These are phyloP conservation scores for Alternaria novae-zelandiae DNA, from an alignment of 2,329 filamentous ascomycete species.

Conservation along the genomic window DNA sequence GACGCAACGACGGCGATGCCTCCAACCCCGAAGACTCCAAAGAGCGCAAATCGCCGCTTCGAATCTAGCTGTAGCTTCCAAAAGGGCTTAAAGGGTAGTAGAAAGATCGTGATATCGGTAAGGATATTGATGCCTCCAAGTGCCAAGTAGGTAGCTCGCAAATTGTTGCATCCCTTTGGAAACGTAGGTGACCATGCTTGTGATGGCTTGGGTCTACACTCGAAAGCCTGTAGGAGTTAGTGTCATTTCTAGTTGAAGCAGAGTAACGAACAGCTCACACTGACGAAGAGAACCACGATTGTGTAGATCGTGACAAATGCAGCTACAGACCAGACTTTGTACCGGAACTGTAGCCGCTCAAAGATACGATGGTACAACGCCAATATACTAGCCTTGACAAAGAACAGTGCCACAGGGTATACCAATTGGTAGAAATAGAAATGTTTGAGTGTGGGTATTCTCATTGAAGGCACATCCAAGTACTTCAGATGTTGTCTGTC, in stretches of 20 bases:
- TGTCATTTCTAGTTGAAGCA: not conserved
- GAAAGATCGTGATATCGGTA: constrained; percentile 24
- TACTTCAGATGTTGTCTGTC: not conserved
- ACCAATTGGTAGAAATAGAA: constrained; percentile 35
- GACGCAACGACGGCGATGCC: constrained; percentile 27
- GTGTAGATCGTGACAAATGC: constrained; percentile 19
- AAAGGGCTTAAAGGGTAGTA: constrained; percentile 24
- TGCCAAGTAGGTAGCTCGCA: constrained; percentile 24
- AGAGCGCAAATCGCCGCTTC: constrained; percentile 13
- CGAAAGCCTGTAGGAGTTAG: constrained; percentile 21
- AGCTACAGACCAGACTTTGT: constrained; percentile 4
- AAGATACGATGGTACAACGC: constrained; percentile 30
- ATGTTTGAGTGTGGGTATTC: not conserved
- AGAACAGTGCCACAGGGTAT: constrained; percentile 28
- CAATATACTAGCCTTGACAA: constrained; percentile 30
- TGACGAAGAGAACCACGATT: constrained; percentile 18
- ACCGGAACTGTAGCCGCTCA: constrained; percentile 13
- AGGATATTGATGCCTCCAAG: constrained; percentile 24
- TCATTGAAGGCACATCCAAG: not conserved
- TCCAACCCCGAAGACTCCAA: constrained; percentile 22
- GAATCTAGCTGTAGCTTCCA: not conserved
- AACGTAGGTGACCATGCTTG: constrained; percentile 25
- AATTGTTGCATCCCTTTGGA: constrained; percentile 28
- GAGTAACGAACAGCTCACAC: not conserved
- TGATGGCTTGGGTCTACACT: constrained; percentile 19